Evolutionary conservation across 371 early-diverging fungal species (phyloP).

Genomic region (Rhizopus microsporus): DNA sequence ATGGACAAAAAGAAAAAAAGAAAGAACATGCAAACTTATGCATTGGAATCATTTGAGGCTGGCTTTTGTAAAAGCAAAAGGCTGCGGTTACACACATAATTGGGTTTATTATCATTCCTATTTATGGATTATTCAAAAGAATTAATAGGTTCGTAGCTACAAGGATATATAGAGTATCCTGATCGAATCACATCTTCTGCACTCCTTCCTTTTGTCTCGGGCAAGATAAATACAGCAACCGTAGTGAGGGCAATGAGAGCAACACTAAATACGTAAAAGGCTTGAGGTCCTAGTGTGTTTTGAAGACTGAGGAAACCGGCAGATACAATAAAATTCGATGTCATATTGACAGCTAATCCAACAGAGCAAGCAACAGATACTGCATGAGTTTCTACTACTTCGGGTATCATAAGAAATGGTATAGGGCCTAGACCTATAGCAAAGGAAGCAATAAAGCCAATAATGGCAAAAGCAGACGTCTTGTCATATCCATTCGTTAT

Average conservation of each 20-base stretch:
- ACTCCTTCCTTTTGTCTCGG: conserved; percentile 81
- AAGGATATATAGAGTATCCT: conserved; percentile 36
- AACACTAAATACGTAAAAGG: conserved; percentile 74
- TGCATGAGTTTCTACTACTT: conserved; percentile 76
- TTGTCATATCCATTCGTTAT: conserved; percentile 52
- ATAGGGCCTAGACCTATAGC: conserved; percentile 90
- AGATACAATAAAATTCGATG: conserved; percentile 70
- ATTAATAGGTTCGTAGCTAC: conserved; percentile 17
- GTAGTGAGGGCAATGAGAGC: conserved; percentile 41
- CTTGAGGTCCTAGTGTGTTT: conserved; percentile 61
- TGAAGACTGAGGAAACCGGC: conserved; percentile 63
- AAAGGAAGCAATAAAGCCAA: conserved; percentile 83
- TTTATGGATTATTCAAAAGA: neutral
- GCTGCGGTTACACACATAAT: too few species aligned
- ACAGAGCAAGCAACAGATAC: conserved; percentile 72
- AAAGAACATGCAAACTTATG: too few species aligned
- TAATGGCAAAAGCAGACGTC: conserved; percentile 67
- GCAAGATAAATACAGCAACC: conserved; percentile 64
- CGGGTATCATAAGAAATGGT: conserved; percentile 84
- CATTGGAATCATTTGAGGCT: too few species aligned
- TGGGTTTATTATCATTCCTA: neutral
- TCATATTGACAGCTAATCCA: conserved; percentile 75
- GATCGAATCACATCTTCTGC: conserved; percentile 52
- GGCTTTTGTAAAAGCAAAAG: too few species aligned
- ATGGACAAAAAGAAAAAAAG: too few species aligned